Percentiles rank a stretch among this genome's conserved stretches.
phyloP scores from a whole-genome alignment of 495 filamentous ascomycete genomes.

The Parmelia sp. region DNA sequence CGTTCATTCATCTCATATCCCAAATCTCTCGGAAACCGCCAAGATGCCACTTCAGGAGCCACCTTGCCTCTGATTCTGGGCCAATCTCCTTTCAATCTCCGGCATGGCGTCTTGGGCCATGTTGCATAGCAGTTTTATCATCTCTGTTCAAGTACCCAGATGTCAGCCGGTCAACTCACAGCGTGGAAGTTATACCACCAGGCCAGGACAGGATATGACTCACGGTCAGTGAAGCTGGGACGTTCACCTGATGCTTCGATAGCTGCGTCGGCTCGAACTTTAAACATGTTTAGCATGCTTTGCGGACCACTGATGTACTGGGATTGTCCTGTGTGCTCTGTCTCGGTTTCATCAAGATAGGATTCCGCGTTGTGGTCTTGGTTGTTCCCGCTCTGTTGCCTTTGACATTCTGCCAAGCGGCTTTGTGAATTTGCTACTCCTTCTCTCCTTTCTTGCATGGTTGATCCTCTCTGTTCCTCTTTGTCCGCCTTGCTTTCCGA shows the following conservation, averaged over 20 bases:
- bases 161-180: background rate
- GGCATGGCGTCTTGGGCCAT: conserved; percentile 19
- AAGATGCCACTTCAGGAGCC: background rate
- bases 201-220: background rate
- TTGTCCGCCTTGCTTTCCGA: background rate
- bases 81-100: conserved; percentile 17
- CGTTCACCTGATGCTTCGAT: conserved; percentile 8
- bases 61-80: conserved; percentile 5
- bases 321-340: background rate
- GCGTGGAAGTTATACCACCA: background rate
- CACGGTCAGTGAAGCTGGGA: conserved; percentile 13
- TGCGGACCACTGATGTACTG: conserved; percentile 10
- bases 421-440: background rate
- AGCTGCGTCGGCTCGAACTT: conserved; percentile 11
- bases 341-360: background rate
- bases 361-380: background rate
- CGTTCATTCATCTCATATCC: too few relatives aligned
- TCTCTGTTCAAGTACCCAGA: conserved; percentile 7
- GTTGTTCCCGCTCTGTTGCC: background rate
- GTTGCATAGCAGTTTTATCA: conserved; percentile 17
- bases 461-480: conserved; percentile 1
- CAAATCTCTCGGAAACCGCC: background rate
- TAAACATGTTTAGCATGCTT: conserved; percentile 13
- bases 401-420: background rate
- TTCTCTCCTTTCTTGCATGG: background rate